Base-by-base conservation (phyloP, 805 yeast genomes). In the Candida golubevii region DNA sequence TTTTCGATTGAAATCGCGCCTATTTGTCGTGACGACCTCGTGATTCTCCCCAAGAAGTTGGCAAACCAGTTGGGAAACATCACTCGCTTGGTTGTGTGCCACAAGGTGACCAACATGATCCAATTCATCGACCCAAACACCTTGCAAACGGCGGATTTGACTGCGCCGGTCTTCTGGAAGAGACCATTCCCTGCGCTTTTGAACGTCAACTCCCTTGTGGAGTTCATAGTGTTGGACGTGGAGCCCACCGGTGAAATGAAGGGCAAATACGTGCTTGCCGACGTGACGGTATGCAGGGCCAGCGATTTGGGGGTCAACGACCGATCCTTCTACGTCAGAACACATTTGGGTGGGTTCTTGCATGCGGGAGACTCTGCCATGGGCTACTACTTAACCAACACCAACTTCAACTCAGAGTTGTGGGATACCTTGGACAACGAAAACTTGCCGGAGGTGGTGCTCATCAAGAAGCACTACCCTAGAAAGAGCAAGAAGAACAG, bases 281-380 rank as follows among this genome's bases (percentile, higher is more conserved):
- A 93, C 63, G 78, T 88, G 28, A 88, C 96, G 2, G 83, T 90
- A 33, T 91, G 95, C n/a, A 79, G 97, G 60, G 80, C 95, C 13
- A 66, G 83, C 38, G 99, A 93, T 65, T 65, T 93, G 72, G 97
- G 97, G 36, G 76, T 77, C 41, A 89, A 89, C 61, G 96, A 89
- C 60, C 77, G 77, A 50, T 83, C 88, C 38, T 90, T 77, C 62
- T 88, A 86, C 53, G 81, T 91, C 29, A 79, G 97, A 61, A 81
- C 97, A 0, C 99, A 95, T 64, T 72, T 93, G 39, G 99, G 99
- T 53, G 97, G 85, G 48, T 80, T 93, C 54, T 75, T 93, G 58
- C 97, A 93, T 63, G 95, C 98, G 4, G 99, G 99, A 56, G 99
- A 93, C 63, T 83, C 93, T 11, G 96, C 81, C 15, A 69, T 91